Evolutionary conservation across 441 rosid genomes (phyloP).

Genomic region (Caryocar brasiliense): DNA sequence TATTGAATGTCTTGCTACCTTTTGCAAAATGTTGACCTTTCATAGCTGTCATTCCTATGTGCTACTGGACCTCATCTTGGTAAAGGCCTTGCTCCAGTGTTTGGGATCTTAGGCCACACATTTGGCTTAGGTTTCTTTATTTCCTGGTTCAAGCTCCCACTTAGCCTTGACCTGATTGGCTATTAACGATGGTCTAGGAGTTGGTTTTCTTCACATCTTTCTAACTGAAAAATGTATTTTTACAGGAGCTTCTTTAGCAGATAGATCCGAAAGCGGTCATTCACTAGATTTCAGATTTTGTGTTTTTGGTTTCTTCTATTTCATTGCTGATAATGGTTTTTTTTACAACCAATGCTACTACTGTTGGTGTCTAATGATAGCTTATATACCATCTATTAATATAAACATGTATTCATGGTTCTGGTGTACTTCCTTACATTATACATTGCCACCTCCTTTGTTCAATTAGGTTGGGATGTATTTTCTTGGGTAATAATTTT

Average conservation of each 20-base stretch:
- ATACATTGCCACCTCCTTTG: too few species aligned
- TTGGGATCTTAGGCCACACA: background rate
- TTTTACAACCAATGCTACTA: too few species aligned
- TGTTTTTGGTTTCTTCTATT: too few species aligned
- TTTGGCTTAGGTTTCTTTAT: background rate
- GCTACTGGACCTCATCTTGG: background rate
- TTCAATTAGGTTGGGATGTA: slow-evolving; percentile 4
- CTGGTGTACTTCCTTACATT: too few species aligned
- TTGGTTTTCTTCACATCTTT: background rate
- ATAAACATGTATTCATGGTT: too few species aligned
- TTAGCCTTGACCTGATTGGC: background rate
- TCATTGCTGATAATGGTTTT: too few species aligned
- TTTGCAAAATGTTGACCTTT: background rate
- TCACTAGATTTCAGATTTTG: too few species aligned
- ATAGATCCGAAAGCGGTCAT: too few species aligned
- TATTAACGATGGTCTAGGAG: background rate
- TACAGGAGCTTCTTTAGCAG: too few species aligned
- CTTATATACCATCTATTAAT: too few species aligned
- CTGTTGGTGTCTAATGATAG: too few species aligned
- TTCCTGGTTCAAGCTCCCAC: slow-evolving; percentile 6
- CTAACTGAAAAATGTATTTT: background rate
- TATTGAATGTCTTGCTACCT: background rate
- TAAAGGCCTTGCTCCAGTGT: background rate
- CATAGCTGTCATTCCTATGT: background rate
- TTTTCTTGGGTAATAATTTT: slow-evolving; percentile 7